phyloP scores from a whole-genome alignment of 2,329 filamentous ascomycete genomes.

The Pseudogymnoascus sp. region DNA sequence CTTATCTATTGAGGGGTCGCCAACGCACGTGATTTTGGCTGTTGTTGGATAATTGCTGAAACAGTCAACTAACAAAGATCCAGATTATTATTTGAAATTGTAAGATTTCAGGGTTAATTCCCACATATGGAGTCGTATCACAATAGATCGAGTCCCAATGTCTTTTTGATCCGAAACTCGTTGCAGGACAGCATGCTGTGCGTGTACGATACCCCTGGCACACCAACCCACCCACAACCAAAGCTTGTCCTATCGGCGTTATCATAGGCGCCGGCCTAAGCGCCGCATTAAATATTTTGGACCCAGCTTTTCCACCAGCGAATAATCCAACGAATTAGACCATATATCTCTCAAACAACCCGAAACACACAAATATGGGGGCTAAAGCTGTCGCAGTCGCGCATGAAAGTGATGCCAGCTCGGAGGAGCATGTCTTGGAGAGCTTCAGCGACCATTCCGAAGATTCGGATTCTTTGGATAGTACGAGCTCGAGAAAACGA shows the following conservation, averaged over 20 bases:
- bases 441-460: slow-evolving; percentile 2
- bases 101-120: not conserved
- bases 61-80: not conserved
- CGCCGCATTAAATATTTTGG: slow-evolving; percentile 7
- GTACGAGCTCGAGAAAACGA: slow-evolving; percentile 25
- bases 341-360: slow-evolving; percentile 6
- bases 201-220: slow-evolving; percentile 1
- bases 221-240: not conserved
- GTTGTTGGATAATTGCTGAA: slow-evolving; percentile 4
- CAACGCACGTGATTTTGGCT: slow-evolving; percentile 3
- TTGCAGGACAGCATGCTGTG: slow-evolving; percentile 1
- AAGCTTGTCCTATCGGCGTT: slow-evolving; percentile 8
- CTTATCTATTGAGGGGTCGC: slow-evolving; percentile 1
- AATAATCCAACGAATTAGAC: slow-evolving; percentile 4
- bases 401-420: slow-evolving; percentile 3
- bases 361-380: slow-evolving; percentile 9
- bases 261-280: slow-evolving; percentile 8
- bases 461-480: slow-evolving; percentile 29
- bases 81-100: not conserved
- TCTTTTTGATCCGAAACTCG: not conserved
- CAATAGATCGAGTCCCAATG: not conserved
- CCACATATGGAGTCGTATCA: not conserved
- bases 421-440: not conserved
- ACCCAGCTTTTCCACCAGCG: slow-evolving; percentile 6
- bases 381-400: not conserved